These are phyloP conservation scores for Cynara cardunculus DNA, from an alignment of 129 eudicot genomes.

Conservation along the genomic window DNA sequence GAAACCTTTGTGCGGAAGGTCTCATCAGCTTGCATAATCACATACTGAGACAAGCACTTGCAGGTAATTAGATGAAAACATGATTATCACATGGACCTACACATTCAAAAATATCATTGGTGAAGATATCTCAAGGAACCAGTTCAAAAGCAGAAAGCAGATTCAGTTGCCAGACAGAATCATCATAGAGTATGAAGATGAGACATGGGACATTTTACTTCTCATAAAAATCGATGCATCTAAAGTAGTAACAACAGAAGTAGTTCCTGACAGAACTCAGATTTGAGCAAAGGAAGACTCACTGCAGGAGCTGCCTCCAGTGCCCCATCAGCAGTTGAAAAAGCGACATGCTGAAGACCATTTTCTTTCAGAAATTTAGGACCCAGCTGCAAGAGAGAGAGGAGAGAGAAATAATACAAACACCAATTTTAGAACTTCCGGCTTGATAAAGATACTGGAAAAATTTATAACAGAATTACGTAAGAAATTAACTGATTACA, in stretches of 20 bases:
- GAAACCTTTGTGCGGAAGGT: no score
- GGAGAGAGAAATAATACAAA: neutral
- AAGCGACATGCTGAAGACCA: slow-evolving; percentile 73
- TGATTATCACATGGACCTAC: no score
- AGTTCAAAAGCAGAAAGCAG: no score
- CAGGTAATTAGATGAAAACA: no score
- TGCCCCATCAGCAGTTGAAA: slow-evolving; percentile 99
- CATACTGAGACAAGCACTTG: no score
- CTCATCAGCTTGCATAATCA: no score
- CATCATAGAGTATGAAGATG: no score
- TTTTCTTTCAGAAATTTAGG: slow-evolving; percentile 88
- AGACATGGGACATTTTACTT: neutral
- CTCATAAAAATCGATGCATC: neutral
- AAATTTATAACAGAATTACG: neutral
- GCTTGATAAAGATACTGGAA: neutral
- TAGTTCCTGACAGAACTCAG: neutral
- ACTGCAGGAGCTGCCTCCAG: slow-evolving; percentile 99
- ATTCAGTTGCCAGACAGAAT: no score
- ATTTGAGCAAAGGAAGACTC: slow-evolving; percentile 23
- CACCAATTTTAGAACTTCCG: neutral
- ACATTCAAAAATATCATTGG: no score
- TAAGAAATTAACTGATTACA: slow-evolving; percentile 43
- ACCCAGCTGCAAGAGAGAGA: slow-evolving; percentile 47
- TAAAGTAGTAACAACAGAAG: neutral
- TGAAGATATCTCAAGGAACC: no score